phyloP scores from a whole-genome alignment of 176 grass and related monocot species.

The Oryza longistaminata region DNA sequence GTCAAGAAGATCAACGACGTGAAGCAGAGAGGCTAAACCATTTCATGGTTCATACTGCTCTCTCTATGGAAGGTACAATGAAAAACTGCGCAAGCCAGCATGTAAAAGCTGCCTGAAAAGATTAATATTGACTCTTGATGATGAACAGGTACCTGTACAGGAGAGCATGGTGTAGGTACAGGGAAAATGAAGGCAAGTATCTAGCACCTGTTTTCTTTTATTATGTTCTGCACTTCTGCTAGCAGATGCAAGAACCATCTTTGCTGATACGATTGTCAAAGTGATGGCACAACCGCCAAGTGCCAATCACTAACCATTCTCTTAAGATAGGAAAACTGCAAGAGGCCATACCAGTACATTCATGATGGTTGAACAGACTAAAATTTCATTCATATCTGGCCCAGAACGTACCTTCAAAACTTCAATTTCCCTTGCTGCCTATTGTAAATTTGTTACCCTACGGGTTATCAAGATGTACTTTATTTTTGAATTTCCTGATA shows the following conservation, averaged over 20 bases:
- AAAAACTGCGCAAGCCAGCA: background rate
- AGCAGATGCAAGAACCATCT: background rate
- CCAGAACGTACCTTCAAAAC: background rate
- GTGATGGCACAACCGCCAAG: background rate
- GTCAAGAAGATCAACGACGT: slow-evolving; percentile 57
- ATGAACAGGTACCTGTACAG: slow-evolving; percentile 83
- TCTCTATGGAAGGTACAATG: slow-evolving; percentile 86
- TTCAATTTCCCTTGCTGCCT: background rate
- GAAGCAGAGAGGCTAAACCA: slow-evolving; percentile 92
- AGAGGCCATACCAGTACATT: background rate
- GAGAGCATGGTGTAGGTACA: slow-evolving; percentile 96
- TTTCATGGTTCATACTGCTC: slow-evolving; percentile 95
- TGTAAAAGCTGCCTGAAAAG: background rate
- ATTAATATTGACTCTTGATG: slow-evolving; percentile 10
- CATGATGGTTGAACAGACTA: background rate
- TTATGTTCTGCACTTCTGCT: background rate
- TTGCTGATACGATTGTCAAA: background rate
- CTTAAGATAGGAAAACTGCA: background rate
- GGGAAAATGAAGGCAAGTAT: slow-evolving; percentile 97
- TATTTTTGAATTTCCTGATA: slow-evolving; percentile 5
- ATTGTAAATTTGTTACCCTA: background rate
- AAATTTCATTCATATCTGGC: background rate
- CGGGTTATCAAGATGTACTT: background rate
- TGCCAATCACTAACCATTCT: background rate
- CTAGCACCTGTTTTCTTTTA: background rate